Conservation (phyloP, 2,329 filamentous ascomycete species). For the Aspergillus pseudonomiae region DNA sequence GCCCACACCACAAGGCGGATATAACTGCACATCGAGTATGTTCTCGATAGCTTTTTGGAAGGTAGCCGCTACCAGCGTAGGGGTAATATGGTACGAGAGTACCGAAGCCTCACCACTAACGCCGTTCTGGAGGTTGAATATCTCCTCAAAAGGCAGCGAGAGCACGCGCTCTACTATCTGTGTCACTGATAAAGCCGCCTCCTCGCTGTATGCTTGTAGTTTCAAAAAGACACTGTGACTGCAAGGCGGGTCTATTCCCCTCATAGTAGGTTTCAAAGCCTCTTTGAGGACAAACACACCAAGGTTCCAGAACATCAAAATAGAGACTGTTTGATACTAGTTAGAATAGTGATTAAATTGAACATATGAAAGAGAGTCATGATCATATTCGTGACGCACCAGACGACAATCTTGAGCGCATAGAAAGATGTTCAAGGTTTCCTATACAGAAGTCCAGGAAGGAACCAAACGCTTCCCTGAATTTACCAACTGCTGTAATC, state of each 20-base stretch:
- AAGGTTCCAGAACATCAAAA: constrained; percentile 25
- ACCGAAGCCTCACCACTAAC: constrained; percentile 23
- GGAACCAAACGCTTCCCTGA: constrained; percentile 15
- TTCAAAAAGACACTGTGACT: not conserved
- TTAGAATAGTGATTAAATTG: not conserved
- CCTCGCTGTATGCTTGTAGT: constrained; percentile 10
- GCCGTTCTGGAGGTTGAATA: constrained; percentile 26
- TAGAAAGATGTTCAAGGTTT: constrained; percentile 14
- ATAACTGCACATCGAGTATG: constrained; percentile 11
- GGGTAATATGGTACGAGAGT: constrained; percentile 27
- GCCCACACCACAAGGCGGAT: not conserved
- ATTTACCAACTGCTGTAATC: constrained; percentile 4
- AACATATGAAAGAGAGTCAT: fast-evolving
- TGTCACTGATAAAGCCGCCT: constrained; percentile 16
- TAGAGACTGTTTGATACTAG: constrained; percentile 15
- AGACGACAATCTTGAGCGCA: constrained; percentile 18
- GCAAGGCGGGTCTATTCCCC: not conserved
- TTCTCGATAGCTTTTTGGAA: constrained; percentile 22
- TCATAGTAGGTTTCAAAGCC: constrained; percentile 7
- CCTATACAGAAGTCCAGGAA: constrained; percentile 18
- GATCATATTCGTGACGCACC: constrained; percentile 9
- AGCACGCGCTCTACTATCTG: constrained; percentile 17
- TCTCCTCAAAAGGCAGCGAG: constrained; percentile 16
- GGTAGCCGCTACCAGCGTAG: constrained; percentile 18
- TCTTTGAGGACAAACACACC: constrained; percentile 23